Evolutionary conservation across 305 asterid genomes (phyloP).

Genomic region (Ilex paraguariensis): DNA sequence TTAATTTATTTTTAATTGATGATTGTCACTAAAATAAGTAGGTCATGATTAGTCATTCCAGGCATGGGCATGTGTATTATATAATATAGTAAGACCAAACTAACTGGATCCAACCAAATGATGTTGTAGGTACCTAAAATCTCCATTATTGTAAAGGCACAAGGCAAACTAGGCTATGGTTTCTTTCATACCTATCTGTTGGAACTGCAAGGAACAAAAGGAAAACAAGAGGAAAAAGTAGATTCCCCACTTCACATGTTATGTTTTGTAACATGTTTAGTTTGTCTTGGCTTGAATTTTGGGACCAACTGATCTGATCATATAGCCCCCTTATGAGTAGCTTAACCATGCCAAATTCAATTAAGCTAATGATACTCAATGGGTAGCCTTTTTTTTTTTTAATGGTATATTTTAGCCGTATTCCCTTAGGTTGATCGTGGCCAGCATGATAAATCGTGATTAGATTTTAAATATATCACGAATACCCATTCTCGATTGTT

Average conservation of each 20-base stretch:
- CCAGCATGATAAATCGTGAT: no score
- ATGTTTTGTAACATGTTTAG: constrained; percentile 27
- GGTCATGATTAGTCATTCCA: not conserved
- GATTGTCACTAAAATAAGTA: no score
- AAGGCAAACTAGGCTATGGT: constrained; percentile 5
- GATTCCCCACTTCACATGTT: constrained; percentile 55
- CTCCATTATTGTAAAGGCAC: not conserved
- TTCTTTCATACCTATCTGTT: constrained; percentile 19
- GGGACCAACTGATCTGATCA: constrained; percentile 28
- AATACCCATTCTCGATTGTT: no score
- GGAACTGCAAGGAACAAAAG: constrained; percentile 41
- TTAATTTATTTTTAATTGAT: no score
- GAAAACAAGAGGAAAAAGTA: constrained; percentile 23
- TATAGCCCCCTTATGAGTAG: constrained; percentile 10
- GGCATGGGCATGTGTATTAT: not conserved
- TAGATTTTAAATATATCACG: no score
- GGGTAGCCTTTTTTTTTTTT: no score
- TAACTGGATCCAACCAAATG: not conserved
- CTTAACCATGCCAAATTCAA: not conserved
- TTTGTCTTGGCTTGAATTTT: constrained; percentile 35
- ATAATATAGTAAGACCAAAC: not conserved
- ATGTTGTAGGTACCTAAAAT: not conserved
- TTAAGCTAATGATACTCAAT: not conserved
- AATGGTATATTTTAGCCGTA: not conserved
- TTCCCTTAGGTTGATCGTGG: no score